Conservation (phyloP, 371 early-diverging fungal species). For the Conidiobolus incongruus region DNA sequence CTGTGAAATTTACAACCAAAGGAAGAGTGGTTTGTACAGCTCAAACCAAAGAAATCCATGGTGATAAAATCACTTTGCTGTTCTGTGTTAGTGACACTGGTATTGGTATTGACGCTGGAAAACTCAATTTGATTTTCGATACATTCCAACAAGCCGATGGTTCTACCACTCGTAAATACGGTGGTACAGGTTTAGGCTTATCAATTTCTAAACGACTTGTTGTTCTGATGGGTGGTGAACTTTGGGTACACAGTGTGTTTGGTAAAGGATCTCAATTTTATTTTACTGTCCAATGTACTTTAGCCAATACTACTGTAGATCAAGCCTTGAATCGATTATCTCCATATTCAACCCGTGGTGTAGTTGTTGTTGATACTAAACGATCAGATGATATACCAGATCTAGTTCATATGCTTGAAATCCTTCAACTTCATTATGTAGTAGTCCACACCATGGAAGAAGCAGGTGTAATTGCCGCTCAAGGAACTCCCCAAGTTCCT, state of each 20-base stretch:
- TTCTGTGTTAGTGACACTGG: too few species aligned
- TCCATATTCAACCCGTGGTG: conserved; percentile 16
- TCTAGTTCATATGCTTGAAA: conserved; percentile 8
- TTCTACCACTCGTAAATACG: conserved; percentile 56
- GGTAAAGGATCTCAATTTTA: conserved; percentile 49
- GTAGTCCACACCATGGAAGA: conserved; percentile 16
- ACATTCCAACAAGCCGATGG: conserved; percentile 66
- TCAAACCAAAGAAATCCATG: too few species aligned
- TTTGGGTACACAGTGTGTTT: conserved; percentile 43
- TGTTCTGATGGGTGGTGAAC: conserved; percentile 50
- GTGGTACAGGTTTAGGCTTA: conserved; percentile 68
- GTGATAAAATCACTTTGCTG: too few species aligned
- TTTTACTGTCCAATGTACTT: too few species aligned
- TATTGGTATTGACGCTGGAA: too few species aligned
- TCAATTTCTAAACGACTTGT: conserved; percentile 53
- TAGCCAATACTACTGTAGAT: conserved; percentile 12
- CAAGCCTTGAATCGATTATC: conserved; percentile 18
- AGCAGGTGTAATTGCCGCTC: too few species aligned
- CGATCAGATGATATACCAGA: background rate
- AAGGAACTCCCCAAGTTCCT: too few species aligned
- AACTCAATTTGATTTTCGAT: conserved; percentile 46
- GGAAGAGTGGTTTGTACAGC: too few species aligned
- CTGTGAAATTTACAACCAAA: too few species aligned
- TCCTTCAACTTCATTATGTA: conserved; percentile 16
- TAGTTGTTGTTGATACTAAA: conserved; percentile 16